These are phyloP conservation scores for Debaryomyces nepalensis DNA, from an alignment of 1,139 yeast genomes.

Conservation along the genomic window DNA sequence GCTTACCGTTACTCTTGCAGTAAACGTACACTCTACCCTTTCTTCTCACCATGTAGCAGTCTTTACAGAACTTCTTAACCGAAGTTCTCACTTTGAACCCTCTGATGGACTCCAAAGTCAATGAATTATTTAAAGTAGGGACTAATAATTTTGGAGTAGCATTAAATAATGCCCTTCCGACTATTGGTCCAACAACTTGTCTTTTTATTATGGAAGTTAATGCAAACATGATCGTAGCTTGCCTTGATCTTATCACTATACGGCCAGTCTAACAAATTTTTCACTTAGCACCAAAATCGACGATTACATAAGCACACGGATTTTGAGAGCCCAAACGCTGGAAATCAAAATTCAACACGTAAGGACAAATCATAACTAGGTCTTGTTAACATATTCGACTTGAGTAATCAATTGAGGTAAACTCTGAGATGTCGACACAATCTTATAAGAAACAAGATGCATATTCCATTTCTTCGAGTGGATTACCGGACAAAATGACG, in stretches of 20 bases:
- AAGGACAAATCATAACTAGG: constrained; percentile 12
- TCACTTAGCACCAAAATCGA: constrained; percentile 1
- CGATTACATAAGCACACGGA: constrained; percentile 12
- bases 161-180: constrained; percentile 21
- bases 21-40: constrained; percentile 92
- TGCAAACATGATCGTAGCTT: constrained; percentile 21
- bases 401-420: constrained; percentile 10
- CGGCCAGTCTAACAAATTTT: constrained; percentile 6
- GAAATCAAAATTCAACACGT: constrained; percentile 20
- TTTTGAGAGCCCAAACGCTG: constrained; percentile 8
- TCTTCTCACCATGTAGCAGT: constrained; percentile 91
- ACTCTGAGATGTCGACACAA: constrained; percentile 66
- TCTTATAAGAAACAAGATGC: constrained; percentile 87
- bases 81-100: constrained; percentile 63
- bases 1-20: constrained; percentile 91
- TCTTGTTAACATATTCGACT: constrained; percentile 5
- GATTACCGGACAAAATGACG: constrained; percentile 92
- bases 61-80: constrained; percentile 88
- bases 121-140: neutral
- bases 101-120: constrained; percentile 21
- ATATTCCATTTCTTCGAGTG: constrained; percentile 48
- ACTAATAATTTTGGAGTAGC: constrained; percentile 22
- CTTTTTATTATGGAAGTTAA: constrained; percentile 23
- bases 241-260: neutral
- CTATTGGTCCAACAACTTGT: constrained; percentile 20